Conservation (phyloP, 495 filamentous ascomycete genomes). For the Rhypophila decipiens region DNA sequence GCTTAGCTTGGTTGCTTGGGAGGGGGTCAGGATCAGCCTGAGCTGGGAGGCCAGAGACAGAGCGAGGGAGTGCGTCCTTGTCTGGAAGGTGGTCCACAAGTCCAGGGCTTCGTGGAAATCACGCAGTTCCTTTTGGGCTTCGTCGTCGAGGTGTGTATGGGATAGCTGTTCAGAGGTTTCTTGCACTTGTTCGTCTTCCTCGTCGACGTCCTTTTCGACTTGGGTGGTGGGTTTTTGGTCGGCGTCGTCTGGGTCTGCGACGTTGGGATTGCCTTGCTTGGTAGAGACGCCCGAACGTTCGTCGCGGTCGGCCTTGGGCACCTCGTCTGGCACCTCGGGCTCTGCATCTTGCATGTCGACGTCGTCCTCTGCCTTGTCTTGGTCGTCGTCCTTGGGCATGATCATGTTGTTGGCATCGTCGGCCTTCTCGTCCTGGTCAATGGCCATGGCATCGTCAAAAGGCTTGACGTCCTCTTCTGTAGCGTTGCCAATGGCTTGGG, state of each 20-base stretch:
- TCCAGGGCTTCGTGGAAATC: slow-evolving; percentile 58
- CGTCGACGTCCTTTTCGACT: slow-evolving; percentile 16
- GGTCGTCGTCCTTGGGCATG: slow-evolving; percentile 52
- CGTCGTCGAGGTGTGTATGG: slow-evolving; percentile 61
- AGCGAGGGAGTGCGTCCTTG: slow-evolving; percentile 75
- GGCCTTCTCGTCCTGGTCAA: slow-evolving; percentile 65
- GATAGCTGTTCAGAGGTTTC: slow-evolving; percentile 68
- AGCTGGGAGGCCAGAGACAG: slow-evolving; percentile 86
- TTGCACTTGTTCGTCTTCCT: slow-evolving; percentile 53
- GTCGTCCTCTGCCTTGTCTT: slow-evolving; percentile 42
- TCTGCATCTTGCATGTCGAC: slow-evolving; percentile 33
- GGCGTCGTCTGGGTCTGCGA: slow-evolving; percentile 33
- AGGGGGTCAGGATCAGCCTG: slow-evolving; percentile 89
- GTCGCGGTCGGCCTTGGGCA: slow-evolving; percentile 34
- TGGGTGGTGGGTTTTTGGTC: slow-evolving; percentile 27
- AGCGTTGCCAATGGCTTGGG: slow-evolving; percentile 85
- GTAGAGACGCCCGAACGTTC: slow-evolving; percentile 42
- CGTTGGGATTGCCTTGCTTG: slow-evolving; percentile 36
- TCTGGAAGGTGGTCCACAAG: slow-evolving; percentile 81
- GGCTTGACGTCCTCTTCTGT: slow-evolving; percentile 77
- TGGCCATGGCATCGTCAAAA: slow-evolving; percentile 76
- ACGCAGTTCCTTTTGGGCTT: slow-evolving; percentile 26
- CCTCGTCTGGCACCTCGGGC: slow-evolving; percentile 28
- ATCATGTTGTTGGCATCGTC: slow-evolving; percentile 43
- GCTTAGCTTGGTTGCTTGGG: slow-evolving; percentile 89